A percentile compares a stretch with the other conserved stretches of the same genome.
Conservation (phyloP, 73 alveolate species). For the Paramecium bursaria region DNA sequence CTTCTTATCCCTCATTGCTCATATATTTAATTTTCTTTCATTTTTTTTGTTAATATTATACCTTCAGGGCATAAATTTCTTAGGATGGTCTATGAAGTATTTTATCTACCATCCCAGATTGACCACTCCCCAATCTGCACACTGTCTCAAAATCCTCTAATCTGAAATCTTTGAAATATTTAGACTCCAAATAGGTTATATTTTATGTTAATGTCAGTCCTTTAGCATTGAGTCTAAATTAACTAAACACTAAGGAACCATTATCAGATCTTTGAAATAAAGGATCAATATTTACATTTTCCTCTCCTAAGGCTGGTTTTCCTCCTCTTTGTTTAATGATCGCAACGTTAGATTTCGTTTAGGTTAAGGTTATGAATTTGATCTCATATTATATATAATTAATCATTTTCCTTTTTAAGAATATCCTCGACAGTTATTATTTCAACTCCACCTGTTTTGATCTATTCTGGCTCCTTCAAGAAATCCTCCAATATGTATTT, state of each 20-base stretch:
- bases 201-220: conserved; percentile 15
- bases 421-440: conserved; percentile 19
- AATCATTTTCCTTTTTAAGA: conserved; percentile 26
- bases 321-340: background rate
- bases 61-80: conserved; percentile 66
- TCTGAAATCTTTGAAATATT: conserved; percentile 49
- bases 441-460: background rate
- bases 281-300: background rate
- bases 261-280: conserved; percentile 59
- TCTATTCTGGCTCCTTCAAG: background rate
- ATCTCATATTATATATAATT: conserved; percentile 6
- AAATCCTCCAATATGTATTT: background rate
- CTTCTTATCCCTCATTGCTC: conserved; percentile 36
- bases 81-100: conserved; percentile 55
- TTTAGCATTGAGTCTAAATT: conserved; percentile 32
- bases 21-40: conserved; percentile 37
- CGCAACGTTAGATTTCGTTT: no score
- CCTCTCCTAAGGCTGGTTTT: background rate
- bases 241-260: conserved; percentile 46
- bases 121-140: conserved; percentile 65
- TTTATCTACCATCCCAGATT: conserved; percentile 67
- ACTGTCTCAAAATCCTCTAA: conserved; percentile 66
- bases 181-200: conserved; percentile 41
- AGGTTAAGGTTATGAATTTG: no score
- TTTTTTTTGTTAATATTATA: background rate